Evolutionary conservation across 345 rosid genomes (phyloP), one percentile per base, ranked within the genome.

Genomic region (Salix suchowensis): DNA sequence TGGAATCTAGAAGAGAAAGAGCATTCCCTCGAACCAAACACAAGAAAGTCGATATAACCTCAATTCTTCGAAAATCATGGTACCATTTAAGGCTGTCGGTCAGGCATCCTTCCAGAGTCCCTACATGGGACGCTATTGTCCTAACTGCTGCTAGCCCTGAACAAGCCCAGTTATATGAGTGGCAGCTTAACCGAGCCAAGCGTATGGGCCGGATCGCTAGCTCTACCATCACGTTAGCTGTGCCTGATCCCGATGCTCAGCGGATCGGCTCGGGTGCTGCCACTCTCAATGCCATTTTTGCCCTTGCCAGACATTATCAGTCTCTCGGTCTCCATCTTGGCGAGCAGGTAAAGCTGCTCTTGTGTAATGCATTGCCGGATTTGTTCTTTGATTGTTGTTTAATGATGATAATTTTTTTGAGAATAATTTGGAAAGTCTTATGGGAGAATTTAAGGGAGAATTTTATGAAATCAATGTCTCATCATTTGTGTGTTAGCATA

Each of bases 211-310:
- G 99, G 44, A 93, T 96, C 42, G 88, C 98, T 74, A 12, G 73
- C 82, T 88, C 91, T 78, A 96, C 99, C 3, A 88, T 96, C 79
- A 91, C 95, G 62, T 85, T 93, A 32, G 92, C 97, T 7, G 95
- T 93, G 0, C 98, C 99, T 28, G 99, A 96, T 67, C 97, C 97
- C 32, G 78, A 92, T 12, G 98, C 96, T 73, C 91, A 86, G 39
- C 94, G 97, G 89, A 93, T 93, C 79, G 97, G 98, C 16, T 96
- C 99, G 39, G 98, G 99, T 6, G 97, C 98, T 37, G 99, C 98
- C 67, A 96, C 98, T 67, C 95, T 96, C 81, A 89, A 96, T 65
- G 97, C 99, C 78, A 82, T 96, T 73, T 74, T 73, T 65, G 93
- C 97, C 71, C 94, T 96, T 18, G 86, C 94, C 28, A 76, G 61